phyloP scores from a whole-genome alignment of 176 grass and related monocot genomes.

The Carex littledalei region DNA sequence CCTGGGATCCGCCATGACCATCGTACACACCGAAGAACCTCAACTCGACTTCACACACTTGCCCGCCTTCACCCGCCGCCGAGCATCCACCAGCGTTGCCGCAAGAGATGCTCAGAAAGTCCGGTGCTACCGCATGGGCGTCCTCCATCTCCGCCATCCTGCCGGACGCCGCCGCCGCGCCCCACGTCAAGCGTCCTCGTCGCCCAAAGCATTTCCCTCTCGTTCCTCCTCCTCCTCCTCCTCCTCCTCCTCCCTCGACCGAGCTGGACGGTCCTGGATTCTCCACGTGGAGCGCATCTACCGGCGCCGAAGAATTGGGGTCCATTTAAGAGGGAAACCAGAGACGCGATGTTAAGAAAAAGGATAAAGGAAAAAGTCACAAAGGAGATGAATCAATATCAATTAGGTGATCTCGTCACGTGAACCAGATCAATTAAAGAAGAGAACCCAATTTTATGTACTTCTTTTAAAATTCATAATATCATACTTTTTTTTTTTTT shows the following conservation, averaged over 20 bases:
- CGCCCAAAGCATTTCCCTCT: slow-evolving; percentile 29
- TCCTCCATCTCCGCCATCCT: slow-evolving; percentile 42
- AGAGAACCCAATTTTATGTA: no score
- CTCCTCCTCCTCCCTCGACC: no score
- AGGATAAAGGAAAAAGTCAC: no score
- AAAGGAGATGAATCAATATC: no score
- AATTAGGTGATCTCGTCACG: no score
- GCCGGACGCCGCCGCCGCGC: slow-evolving; percentile 24
- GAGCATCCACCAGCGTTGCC: slow-evolving; percentile 25
- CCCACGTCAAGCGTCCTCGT: slow-evolving; percentile 26
- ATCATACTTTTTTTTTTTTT: no score
- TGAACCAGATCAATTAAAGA: no score
- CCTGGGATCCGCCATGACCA: slow-evolving; percentile 43
- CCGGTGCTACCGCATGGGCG: slow-evolving; percentile 25
- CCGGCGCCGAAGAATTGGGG: neutral
- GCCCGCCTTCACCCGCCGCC: neutral
- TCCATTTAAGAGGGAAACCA: neutral
- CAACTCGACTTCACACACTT: slow-evolving; percentile 6
- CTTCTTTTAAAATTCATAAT: no score
- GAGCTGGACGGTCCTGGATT: slow-evolving; percentile 10
- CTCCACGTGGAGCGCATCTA: neutral
- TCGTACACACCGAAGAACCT: slow-evolving; percentile 47
- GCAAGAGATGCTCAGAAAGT: slow-evolving; percentile 21
- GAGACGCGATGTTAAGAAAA: neutral
- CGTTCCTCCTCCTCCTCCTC: neutral